Evolutionary conservation across 208 protist species (phyloP).

Genomic region (Crithidia acanthocephali): DNA sequence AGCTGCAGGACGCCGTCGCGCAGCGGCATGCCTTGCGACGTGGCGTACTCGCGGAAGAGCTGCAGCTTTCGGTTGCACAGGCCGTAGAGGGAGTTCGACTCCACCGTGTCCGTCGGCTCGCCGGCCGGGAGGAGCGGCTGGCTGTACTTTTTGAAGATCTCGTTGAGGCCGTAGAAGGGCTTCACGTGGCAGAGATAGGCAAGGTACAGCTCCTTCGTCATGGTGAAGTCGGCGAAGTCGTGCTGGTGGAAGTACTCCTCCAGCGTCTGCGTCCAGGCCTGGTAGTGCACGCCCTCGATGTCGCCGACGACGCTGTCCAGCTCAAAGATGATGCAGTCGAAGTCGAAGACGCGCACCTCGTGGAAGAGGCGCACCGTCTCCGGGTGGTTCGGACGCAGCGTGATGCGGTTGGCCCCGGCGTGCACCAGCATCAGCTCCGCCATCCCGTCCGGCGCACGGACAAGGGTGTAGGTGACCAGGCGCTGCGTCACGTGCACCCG

Average conservation of each 20-base stretch:
- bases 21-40: constrained; percentile 48
- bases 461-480: constrained; percentile 77
- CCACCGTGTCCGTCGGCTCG: constrained; percentile 43
- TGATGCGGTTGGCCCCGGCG: constrained; percentile 64
- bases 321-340: constrained; percentile 92
- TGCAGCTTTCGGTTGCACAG: constrained; percentile 74
- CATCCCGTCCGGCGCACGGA: constrained; percentile 45
- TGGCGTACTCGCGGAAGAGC: constrained; percentile 64
- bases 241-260: constrained; percentile 67
- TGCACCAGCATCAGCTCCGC: constrained; percentile 79
- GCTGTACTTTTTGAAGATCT: constrained; percentile 73
- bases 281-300: constrained; percentile 85
- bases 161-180: constrained; percentile 62
- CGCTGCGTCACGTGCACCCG: constrained; percentile 63
- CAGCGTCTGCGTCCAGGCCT: constrained; percentile 86
- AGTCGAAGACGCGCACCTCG: constrained; percentile 82
- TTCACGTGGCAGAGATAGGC: constrained; percentile 82
- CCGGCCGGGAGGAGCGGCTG: constrained; percentile 49
- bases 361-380: constrained; percentile 75
- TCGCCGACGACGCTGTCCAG: constrained; percentile 83
- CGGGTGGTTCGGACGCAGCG: constrained; percentile 53
- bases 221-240: constrained; percentile 43
- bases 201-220: constrained; percentile 84
- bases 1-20: constrained; percentile 67
- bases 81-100: constrained; percentile 62